Conservation (phyloP, 2,329 filamentous ascomycete species). For the Colletotrichum liaoningense region DNA sequence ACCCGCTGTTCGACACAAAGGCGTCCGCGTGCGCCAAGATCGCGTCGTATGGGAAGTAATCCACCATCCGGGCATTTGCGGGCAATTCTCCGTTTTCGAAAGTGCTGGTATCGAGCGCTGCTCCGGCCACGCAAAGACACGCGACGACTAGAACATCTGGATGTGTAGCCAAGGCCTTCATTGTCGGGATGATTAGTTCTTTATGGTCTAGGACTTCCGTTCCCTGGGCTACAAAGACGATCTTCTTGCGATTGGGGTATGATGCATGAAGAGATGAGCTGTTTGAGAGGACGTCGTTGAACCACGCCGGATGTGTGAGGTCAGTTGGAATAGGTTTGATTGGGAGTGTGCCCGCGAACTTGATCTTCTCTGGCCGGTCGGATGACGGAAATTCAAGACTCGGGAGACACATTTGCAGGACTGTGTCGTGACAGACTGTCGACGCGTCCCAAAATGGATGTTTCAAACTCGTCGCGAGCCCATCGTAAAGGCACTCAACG, state of each 20-base stretch:
- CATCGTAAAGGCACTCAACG: background rate
- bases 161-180: conserved; percentile 51
- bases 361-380: conserved; percentile 50
- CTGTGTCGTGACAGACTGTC: conserved; percentile 43
- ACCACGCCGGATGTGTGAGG: conserved; percentile 55
- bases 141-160: conserved; percentile 50
- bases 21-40: conserved; percentile 56
- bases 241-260: conserved; percentile 43
- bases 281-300: conserved; percentile 50
- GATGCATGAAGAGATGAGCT: background rate
- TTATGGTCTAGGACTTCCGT: conserved; percentile 53
- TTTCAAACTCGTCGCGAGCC: background rate
- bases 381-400: conserved; percentile 51
- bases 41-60: conserved; percentile 61
- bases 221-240: conserved; percentile 61
- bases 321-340: conserved; percentile 43
- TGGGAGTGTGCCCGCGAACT: conserved; percentile 56
- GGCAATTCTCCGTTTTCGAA: conserved; percentile 46
- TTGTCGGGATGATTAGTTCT: conserved; percentile 57
- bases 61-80: conserved; percentile 54
- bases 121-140: conserved; percentile 1
- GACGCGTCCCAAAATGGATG: conserved; percentile 28
- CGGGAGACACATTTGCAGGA: conserved; percentile 46
- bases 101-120: background rate
- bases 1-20: conserved; percentile 61